Percentiles rank a stretch among this genome's conserved stretches.
These are phyloP conservation scores for Artemisia princeps DNA, from an alignment of 140 eudicot species.

Conservation along the genomic window DNA sequence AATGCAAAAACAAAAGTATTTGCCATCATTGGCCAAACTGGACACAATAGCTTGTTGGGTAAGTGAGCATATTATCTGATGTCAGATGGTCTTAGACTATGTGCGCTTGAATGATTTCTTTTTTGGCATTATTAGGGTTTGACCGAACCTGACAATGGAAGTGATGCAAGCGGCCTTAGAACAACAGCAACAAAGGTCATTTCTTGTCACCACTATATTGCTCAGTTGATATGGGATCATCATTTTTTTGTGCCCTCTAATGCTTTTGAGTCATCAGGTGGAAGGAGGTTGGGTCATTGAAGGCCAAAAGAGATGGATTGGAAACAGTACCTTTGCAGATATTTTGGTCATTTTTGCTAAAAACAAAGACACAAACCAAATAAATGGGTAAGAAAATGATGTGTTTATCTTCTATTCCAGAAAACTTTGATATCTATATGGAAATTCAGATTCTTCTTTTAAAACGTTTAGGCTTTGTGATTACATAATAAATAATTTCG, in stretches of 20 bases:
- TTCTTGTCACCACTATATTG: not conserved
- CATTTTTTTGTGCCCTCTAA: slow-evolving; percentile 3
- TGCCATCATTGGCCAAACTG: slow-evolving; percentile 77
- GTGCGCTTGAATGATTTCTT: not conserved
- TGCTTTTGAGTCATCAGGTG: slow-evolving; percentile 43
- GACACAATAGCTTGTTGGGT: slow-evolving; percentile 89
- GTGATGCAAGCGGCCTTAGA: slow-evolving; percentile 89
- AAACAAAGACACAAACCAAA: slow-evolving; percentile 71
- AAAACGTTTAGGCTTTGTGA: not conserved
- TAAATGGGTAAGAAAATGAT: slow-evolving; percentile 63
- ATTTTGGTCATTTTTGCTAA: slow-evolving; percentile 80
- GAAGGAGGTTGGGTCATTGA: slow-evolving; percentile 96
- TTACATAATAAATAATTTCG: not conserved
- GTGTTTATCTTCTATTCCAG: too few species aligned
- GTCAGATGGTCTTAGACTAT: slow-evolving; percentile 9
- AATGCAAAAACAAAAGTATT: slow-evolving; percentile 70
- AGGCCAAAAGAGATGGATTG: slow-evolving; percentile 98
- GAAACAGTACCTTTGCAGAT: slow-evolving; percentile 98
- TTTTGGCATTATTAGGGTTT: slow-evolving; percentile 42
- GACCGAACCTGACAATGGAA: slow-evolving; percentile 94
- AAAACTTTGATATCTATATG: not conserved
- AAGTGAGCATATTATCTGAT: slow-evolving; percentile 28
- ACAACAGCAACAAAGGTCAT: slow-evolving; percentile 85
- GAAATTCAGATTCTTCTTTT: not conserved
- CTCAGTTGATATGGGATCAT: slow-evolving; percentile 5